Base-by-base conservation (phyloP, 169 alveolate species). In the Cryptosporidium viatorum region DNA sequence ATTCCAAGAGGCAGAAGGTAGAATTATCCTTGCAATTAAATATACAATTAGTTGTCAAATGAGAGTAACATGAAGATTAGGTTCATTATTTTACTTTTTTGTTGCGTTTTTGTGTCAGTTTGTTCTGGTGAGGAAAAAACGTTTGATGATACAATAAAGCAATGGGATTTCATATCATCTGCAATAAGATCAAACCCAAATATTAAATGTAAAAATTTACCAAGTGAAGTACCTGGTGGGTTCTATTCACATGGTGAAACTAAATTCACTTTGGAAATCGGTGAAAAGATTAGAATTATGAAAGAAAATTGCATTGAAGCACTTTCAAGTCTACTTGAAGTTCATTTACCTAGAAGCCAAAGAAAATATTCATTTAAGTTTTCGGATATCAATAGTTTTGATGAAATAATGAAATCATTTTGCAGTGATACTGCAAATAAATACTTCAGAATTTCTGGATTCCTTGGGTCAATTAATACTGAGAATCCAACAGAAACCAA, bases 241-340 rank as follows among this genome's bases (percentile, higher is more conserved):
- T 80, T 80, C 41, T 80, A 23, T 23, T 35, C 73, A 80, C 21
- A 65, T 80, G 80, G 75, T 33, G 89, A 80, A 14, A 80, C 75
- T 23, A 59, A 65, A 3, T 41, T 59, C 6, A 5, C 21, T 43
- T 0, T 8, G 0, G 51, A 80, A 10, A n/a, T 6, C 14, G n/a
- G 5, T 26, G 75, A 80, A 14, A 80, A 80, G 41, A 43, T 65
- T 3, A 59, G 41, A 50, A 37, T 80, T 59, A 23, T 60, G 65
- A 50, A 62, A 26, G 89, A 65, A 45, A 80, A 80, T 65, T 80
- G 89, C 37, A 9, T 80, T 60, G 37, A 35, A 41, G 75, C 73
- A 5, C 26, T 80, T 2, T 60, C 69, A 45, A 80, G 89, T 23
- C 52, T 80, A 16, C 59, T 80, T 23, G 89, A 80, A 6, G 9